Percentiles rank a stretch among this genome's conserved stretches.
Evolutionary conservation across 495 filamentous ascomycete genomes (phyloP).

Genomic region (Thozetella sp.): DNA sequence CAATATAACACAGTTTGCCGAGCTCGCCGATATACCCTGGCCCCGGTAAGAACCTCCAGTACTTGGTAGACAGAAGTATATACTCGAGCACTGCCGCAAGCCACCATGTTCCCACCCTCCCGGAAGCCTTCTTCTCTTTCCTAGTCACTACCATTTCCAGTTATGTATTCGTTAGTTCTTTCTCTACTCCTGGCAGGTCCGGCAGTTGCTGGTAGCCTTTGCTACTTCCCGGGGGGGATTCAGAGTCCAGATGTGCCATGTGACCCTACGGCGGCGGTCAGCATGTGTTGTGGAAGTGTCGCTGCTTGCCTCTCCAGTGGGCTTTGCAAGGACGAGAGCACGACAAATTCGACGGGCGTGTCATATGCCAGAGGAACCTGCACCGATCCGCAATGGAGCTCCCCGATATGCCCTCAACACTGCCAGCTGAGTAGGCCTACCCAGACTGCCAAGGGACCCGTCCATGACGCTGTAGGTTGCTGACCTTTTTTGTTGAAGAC

Average conservation of each 20-base stretch:
- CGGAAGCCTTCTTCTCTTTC: not conserved
- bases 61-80: not conserved
- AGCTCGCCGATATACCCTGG: too few species aligned
- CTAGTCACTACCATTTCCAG: slow-evolving; percentile 2
- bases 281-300: slow-evolving; percentile 15
- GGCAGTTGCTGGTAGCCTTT: not conserved
- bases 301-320: slow-evolving; percentile 9
- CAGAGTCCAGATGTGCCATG: slow-evolving; percentile 6
- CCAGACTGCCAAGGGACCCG: not conserved
- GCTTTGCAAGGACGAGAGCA: slow-evolving; percentile 2
- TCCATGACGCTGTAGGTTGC: too few species aligned
- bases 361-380: slow-evolving; percentile 13
- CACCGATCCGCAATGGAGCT: slow-evolving; percentile 8
- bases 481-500: too few species aligned
- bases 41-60: too few species aligned
- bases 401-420: slow-evolving; percentile 5
- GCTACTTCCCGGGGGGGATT: slow-evolving; percentile 10
- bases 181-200: not conserved
- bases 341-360: not conserved
- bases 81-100: not conserved
- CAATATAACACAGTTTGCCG: not conserved
- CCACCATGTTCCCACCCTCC: not conserved
- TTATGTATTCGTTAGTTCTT: not conserved
- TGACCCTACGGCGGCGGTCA: slow-evolving; percentile 11
- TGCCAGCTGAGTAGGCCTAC: slow-evolving; percentile 9